Base-by-base conservation (phyloP, 306 rosid species). In the Glycine latifolia region DNA sequence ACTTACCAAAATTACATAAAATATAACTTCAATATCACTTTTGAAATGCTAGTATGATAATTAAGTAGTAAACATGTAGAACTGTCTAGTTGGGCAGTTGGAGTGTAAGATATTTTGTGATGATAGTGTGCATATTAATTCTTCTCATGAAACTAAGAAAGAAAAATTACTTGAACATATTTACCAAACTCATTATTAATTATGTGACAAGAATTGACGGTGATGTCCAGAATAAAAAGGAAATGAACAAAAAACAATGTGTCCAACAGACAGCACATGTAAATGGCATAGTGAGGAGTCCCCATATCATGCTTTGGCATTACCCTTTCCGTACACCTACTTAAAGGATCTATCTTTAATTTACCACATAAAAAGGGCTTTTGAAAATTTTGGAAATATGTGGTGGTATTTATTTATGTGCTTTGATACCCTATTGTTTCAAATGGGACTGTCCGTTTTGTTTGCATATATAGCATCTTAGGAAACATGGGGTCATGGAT, bases 381-480 rank as follows among this genome's bases (percentile, higher is more conserved):
- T 65, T 65, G 11, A 65, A 39, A 74, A 50, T 47, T 84, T 84
- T 69, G 69, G 76, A 76, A 75, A 62, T 55, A 11, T 70, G 83
- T 71, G 80, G 87, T 70, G 55, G n/a, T 59, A 35, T 54, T 66
- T 31, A 77, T 68, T 44, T 52, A 41, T 13, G 72, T 71, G 79
- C 35, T 63, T 47, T 53, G 67, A 11, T 54, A 5, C 52, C 71
- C 79, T 16, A 62, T 80, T 13, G 66, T 77, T 81, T 85, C 61
- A 81, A 81, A 20, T 20, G 70, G 41, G 75, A 85, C 58, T 81
- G 63, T 73, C 71, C 68, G 62, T 82, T 82, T 73, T 82, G 75
- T 86, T 59, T 79, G 81, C 78, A 73, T 59, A 78, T 73, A 82
- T 82, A 59, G 86, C 76, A 78, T 79, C 63, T 78, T 78, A 31